Conservation (phyloP, 371 early-diverging fungal genomes). For the Dinochytrium kinnereticum region DNA sequence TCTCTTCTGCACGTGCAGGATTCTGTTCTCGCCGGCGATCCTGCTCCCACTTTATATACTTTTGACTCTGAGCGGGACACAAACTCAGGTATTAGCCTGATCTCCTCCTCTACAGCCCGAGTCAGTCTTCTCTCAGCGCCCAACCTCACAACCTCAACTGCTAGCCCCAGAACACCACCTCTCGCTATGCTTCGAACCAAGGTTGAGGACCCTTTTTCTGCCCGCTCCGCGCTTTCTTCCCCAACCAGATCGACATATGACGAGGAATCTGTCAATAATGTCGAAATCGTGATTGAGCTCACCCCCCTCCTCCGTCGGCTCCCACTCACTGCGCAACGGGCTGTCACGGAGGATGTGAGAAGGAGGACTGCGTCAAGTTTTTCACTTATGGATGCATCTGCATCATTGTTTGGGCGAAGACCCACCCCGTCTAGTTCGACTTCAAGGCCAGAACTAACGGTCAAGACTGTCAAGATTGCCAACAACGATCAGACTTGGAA, state of each 20-base stretch:
- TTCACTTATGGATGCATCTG: background rate
- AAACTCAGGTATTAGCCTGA: background rate
- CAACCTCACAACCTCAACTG: background rate
- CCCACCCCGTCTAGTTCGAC: background rate
- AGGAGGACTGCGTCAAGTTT: background rate
- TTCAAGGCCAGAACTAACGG: background rate
- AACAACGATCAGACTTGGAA: background rate
- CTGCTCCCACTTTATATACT: background rate
- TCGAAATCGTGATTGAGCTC: conserved; percentile 3
- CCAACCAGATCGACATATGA: background rate
- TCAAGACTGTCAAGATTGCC: background rate
- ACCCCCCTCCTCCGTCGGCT: conserved; percentile 3
- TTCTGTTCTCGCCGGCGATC: too few relatives aligned
- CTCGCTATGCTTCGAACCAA: background rate
- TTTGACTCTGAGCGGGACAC: background rate
- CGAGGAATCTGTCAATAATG: background rate
- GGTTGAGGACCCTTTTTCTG: background rate
- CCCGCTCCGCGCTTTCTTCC: background rate
- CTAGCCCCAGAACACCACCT: background rate
- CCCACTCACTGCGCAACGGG: conserved; percentile 1
- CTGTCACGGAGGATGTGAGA: conserved; percentile 17
- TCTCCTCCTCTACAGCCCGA: background rate
- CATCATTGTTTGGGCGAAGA: background rate
- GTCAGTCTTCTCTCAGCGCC: background rate
- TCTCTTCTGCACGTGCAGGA: background rate